Evolutionary conservation across 2,329 filamentous ascomycete species (phyloP).

Genomic region (Gaeumannomyces tritici): DNA sequence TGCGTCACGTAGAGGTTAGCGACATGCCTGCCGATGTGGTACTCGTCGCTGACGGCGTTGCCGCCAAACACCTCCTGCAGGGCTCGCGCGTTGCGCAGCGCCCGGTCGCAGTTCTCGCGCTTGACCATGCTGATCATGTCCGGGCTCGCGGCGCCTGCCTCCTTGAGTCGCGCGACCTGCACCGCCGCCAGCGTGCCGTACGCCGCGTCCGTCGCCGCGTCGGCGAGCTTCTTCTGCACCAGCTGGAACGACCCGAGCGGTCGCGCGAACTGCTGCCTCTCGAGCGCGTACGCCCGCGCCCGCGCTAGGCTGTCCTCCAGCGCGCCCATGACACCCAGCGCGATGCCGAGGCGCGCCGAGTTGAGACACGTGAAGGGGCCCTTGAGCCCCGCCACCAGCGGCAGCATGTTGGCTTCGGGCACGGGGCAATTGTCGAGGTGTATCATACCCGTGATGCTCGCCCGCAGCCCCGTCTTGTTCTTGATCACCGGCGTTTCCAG

Average conservation of each 20-base stretch:
- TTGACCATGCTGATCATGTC: constrained; percentile 99
- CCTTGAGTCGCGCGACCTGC: constrained; percentile 89
- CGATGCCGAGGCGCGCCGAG: constrained; percentile 86
- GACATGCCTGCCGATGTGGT: constrained; percentile 88
- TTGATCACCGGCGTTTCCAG: constrained; percentile 87
- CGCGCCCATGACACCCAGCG: constrained; percentile 87
- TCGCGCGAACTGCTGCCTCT: constrained; percentile 91
- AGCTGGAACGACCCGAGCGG: constrained; percentile 94
- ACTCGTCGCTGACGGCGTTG: constrained; percentile 97
- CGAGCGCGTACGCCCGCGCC: constrained; percentile 77
- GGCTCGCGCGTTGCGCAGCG: constrained; percentile 66
- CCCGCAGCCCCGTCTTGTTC: constrained; percentile 89
- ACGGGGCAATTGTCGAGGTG: constrained; percentile 88
- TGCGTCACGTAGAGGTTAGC: constrained; percentile 95
- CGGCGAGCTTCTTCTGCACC: constrained; percentile 93
- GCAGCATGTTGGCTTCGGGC: constrained; percentile 87
- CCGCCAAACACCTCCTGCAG: constrained; percentile 96
- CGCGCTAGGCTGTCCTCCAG: constrained; percentile 83
- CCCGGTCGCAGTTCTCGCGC: constrained; percentile 91
- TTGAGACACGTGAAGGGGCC: constrained; percentile 94
- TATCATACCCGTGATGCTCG: constrained; percentile 96
- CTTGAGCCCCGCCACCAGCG: constrained; percentile 72
- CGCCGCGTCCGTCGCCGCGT: constrained; percentile 82
- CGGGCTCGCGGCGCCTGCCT: constrained; percentile 75
- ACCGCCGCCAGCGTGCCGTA: constrained; percentile 84